Evolutionary conservation across 1,284 basidiomycete genomes (phyloP), one percentile per base, ranked within the genome.

Genomic region (Xanthoconium separans): DNA sequence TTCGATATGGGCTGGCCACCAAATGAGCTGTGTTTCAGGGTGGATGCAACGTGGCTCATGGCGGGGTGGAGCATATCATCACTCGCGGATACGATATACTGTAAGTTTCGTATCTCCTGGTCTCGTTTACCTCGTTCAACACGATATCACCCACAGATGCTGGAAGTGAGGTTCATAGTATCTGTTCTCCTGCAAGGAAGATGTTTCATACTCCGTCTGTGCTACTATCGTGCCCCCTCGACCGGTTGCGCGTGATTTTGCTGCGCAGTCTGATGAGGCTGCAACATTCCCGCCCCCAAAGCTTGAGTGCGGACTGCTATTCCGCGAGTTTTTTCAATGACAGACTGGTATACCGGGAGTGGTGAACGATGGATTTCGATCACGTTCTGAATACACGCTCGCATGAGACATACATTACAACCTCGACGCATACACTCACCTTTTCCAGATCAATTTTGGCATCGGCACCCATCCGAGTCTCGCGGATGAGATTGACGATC

Each of bases 401-500:
- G 50, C 20, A 51, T 64, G 29, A 62, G 55, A 53, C 37, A 36
- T 24, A 15, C 6, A 6, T 27, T 8, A 29, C 16, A 16, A 24
- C 33, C 30, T 44, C 12, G 39, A n/a, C 16, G 13, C 37, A 47
- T 45, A 34, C 3, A 41, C 56, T 45, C 55, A 89, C 91, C 78
- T 95, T 93, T 75, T 96, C 93, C 47, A 98, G 81, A 73, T 98
- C 95, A 62, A 98, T 98, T 78, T 97, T 98, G 53, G 94, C 94
- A 66, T 99, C 92, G 4, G 91, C 88, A 22, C 91, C 94, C 84
- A 97, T 93, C 31, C 93, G 85, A 27, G 95, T 97, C 73, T 98
- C 97, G 47, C 95, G 85, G 65, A 98, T 96, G 55, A 98, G 87
- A 78, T 97, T 98, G 65, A 98, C 96, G 61, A 99, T 96, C 96